phyloP scores from a whole-genome alignment of 202 grass and related monocot species.

The Eragrostis tef region DNA sequence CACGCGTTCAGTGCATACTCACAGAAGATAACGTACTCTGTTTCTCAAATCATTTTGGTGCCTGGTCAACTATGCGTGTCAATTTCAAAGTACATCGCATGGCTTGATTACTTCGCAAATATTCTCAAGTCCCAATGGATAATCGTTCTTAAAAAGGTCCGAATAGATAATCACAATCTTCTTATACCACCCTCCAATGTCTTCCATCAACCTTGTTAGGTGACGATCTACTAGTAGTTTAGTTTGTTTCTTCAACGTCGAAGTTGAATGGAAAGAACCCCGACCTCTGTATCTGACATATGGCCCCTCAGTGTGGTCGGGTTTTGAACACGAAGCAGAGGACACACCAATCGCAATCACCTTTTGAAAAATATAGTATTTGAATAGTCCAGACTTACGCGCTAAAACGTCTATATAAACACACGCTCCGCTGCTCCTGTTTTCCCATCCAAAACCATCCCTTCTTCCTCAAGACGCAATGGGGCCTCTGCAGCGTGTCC shows the following conservation, averaged over 20 bases:
- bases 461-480: neutral
- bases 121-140: neutral
- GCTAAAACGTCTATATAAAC: slow-evolving; percentile 46
- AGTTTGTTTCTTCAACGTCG: neutral
- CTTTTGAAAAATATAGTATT: slow-evolving; percentile 11
- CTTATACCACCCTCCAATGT: neutral
- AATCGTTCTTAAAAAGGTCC: too few species aligned
- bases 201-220: neutral
- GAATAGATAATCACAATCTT: neutral
- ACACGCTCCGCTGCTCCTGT: neutral
- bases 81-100: too few species aligned
- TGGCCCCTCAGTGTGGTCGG: neutral
- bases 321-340: slow-evolving; percentile 9
- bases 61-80: too few species aligned
- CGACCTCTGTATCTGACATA: neutral
- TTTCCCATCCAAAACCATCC: neutral
- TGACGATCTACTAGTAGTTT: neutral
- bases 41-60: neutral
- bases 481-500: slow-evolving; percentile 24
- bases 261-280: neutral
- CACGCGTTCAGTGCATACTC: neutral
- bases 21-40: neutral
- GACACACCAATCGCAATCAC: neutral
- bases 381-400: neutral
- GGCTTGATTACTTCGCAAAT: too few species aligned